Percentiles rank a stretch among this genome's conserved stretches.
Evolutionary conservation across 129 eudicot genomes (phyloP).

Genomic region (Escallonia herrerae): DNA sequence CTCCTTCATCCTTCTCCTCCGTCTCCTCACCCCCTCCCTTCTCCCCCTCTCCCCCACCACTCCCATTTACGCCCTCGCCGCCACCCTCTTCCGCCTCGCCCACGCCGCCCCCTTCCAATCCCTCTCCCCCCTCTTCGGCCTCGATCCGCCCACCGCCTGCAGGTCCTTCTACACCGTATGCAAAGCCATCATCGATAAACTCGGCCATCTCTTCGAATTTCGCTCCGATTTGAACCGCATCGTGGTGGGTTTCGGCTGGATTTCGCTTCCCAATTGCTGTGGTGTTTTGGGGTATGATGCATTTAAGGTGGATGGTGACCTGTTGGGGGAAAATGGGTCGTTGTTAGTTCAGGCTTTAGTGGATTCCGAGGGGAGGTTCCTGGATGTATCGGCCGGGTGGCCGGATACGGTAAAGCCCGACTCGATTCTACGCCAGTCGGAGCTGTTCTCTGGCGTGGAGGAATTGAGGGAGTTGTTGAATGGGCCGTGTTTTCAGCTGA

Average conservation of each 20-base stretch:
- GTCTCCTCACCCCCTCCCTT: constrained; percentile 27
- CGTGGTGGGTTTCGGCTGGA: constrained; percentile 70
- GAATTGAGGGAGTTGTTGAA: constrained; percentile 50
- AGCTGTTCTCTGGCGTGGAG: constrained; percentile 57
- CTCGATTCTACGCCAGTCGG: constrained; percentile 45
- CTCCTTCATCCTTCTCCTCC: constrained; percentile 50
- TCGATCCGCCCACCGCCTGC: constrained; percentile 52
- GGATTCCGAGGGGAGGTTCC: constrained; percentile 81
- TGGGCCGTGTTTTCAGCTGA: constrained; percentile 49
- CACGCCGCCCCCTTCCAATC: constrained; percentile 53
- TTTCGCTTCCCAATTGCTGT: constrained; percentile 79
- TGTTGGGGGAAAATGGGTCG: constrained; percentile 56
- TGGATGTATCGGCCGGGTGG: constrained; percentile 97
- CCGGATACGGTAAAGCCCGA: constrained; percentile 57
- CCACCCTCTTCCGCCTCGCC: constrained; percentile 63
- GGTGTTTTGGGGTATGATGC: constrained; percentile 71
- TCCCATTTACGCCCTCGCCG: constrained; percentile 56
- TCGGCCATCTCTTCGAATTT: constrained; percentile 63
- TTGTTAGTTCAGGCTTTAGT: constrained; percentile 76
- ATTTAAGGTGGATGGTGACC: constrained; percentile 47
- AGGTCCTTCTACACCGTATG: constrained; percentile 59
- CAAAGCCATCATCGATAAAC: constrained; percentile 57
- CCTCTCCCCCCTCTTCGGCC: constrained; percentile 43
- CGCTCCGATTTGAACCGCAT: constrained; percentile 56
- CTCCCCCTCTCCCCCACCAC: constrained; percentile 30